Evolutionary conservation across 2,329 filamentous ascomycete species (phyloP), one percentile per base, ranked within the genome.

Genomic region (Colletotrichum eremochloae): DNA sequence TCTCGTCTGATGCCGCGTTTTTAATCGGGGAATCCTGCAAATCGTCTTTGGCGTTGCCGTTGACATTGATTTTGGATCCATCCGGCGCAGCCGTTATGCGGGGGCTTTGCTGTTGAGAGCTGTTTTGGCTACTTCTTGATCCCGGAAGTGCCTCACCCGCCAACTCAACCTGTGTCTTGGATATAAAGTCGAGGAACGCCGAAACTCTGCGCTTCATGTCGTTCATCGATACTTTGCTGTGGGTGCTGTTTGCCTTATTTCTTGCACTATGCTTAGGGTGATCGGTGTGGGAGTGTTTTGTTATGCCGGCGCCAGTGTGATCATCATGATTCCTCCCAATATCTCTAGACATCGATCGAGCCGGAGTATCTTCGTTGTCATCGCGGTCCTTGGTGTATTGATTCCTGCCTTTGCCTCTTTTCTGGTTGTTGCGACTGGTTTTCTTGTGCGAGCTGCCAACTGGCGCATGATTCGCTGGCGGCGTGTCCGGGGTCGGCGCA

Each of bases 131-230:
- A 46, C 82, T 81, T 31, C 82, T 77, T 65, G 82, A 79, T 20
- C 72, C 72, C 8, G 82, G 86, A 73, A 83, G 82, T 81, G 84
- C 82, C 73, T 91, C 92, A 40, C 89, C 90, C 1, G 94, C 94
- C 82, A 97, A 89, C 78, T 98, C 95, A 8, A 97, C 87, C 80
- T 98, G 95, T 69, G 94, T 96, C 75, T 94, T 91, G 5, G 93
- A 92, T 74, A 98, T 97, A 78, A 96, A 98, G 76, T 96, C 94
- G 71, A 97, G 87, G 79, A 98, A 97, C 29, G 90, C 93, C 5
- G 93, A 90, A 7, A 95, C 94, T 12, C 94, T 92, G 75, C 93
- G 90, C 82, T 93, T 94, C 90, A 97, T 95, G 79, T 97, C 95
- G 72, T 92, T 92, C 91, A 97, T 93, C 38, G 91, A 95, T 69